phyloP scores from a whole-genome alignment of 345 rosid genomes.

The Tarenaya hassleriana region DNA sequence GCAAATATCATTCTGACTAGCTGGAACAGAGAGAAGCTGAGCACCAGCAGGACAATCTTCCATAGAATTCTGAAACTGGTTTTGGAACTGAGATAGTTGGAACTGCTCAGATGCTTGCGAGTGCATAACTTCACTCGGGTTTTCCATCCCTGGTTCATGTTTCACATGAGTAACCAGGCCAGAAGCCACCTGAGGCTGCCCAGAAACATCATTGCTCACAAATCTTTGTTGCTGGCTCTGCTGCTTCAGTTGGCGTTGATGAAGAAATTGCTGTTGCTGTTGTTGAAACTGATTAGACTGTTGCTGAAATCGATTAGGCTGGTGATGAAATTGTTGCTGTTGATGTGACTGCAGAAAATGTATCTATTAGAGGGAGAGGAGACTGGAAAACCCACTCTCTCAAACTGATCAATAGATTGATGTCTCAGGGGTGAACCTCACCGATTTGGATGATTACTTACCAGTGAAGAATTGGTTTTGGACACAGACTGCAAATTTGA shows the following conservation, averaged over 20 bases:
- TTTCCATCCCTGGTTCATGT: constrained; percentile 68
- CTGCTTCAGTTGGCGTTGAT: constrained; percentile 48
- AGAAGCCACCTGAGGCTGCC: constrained; percentile 44
- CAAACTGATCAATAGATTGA: constrained; percentile 43
- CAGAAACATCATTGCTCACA: constrained; percentile 48
- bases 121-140: constrained; percentile 42
- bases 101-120: constrained; percentile 59
- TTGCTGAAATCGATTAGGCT: constrained; percentile 53
- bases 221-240: constrained; percentile 58
- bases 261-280: constrained; percentile 42
- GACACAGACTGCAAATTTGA: no score
- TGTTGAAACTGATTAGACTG: constrained; percentile 43
- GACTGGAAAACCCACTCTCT: constrained; percentile 47
- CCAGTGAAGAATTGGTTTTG: no score
- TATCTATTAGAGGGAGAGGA: constrained; percentile 37
- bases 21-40: constrained; percentile 38
- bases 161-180: constrained; percentile 56
- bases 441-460: no score
- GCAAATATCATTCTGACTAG: constrained; percentile 44
- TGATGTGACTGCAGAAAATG: constrained; percentile 54
- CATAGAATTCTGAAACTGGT: constrained; percentile 56
- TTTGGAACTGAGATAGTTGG: constrained; percentile 62
- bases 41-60: constrained; percentile 47
- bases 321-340: constrained; percentile 68
- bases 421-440: constrained; percentile 39